These are phyloP conservation scores for Biscogniauxia marginata DNA, from an alignment of 2,329 filamentous ascomycete species.

Conservation along the genomic window DNA sequence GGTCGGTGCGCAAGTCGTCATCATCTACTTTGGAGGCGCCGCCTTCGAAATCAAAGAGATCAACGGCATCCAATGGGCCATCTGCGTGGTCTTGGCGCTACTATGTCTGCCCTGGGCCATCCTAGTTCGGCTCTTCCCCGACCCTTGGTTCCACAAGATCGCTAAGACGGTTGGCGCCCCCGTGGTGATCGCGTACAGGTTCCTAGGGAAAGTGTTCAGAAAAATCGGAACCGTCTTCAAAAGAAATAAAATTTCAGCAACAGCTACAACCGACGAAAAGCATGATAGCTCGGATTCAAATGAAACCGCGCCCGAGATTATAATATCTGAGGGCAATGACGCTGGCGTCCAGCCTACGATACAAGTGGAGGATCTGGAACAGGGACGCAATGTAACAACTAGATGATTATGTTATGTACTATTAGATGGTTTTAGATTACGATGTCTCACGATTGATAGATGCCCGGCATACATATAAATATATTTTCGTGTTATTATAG, in stretches of 20 bases:
- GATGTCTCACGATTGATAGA: background rate
- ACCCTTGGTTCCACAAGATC: constrained; percentile 38
- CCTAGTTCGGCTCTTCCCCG: constrained; percentile 50
- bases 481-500: background rate
- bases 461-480: background rate
- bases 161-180: constrained; percentile 31
- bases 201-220: constrained; percentile 17
- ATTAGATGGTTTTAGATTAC: background rate
- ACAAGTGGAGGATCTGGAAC: constrained; percentile 26
- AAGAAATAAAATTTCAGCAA: constrained; percentile 8
- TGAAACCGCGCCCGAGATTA: constrained; percentile 23
- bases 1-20: constrained; percentile 55
- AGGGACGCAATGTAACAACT: constrained; percentile 14
- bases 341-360: constrained; percentile 19
- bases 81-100: constrained; percentile 48
- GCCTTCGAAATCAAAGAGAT: constrained; percentile 52
- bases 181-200: constrained; percentile 27
- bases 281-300: background rate
- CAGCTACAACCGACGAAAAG: background rate
- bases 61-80: constrained; percentile 53
- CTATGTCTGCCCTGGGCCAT: constrained; percentile 51
- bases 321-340: constrained; percentile 20
- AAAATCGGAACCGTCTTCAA: constrained; percentile 21
- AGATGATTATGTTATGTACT: background rate
- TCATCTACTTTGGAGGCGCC: constrained; percentile 55